Evolutionary conservation across 108 stramenopile genomes (phyloP).

Genomic region (Aureococcus anophagefferens): DNA sequence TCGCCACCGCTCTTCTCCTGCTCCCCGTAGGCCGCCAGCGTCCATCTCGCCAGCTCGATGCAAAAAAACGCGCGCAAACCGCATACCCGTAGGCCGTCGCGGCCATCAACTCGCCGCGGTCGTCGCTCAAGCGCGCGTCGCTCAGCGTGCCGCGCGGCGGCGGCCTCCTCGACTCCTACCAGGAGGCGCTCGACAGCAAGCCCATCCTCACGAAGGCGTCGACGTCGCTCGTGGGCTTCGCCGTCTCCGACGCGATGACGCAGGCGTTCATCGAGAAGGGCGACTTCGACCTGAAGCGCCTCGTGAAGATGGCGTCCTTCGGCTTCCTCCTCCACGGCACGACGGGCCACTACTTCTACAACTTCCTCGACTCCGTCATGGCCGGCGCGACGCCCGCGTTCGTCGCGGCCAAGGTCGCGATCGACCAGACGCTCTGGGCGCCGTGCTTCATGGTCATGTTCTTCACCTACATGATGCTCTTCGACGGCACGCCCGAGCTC

Average conservation of each 20-base stretch:
- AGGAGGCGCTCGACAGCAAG: conserved; percentile 73
- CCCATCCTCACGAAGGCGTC: conserved; percentile 86
- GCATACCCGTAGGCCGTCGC: too few relatives aligned
- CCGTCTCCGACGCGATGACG: conserved; percentile 85
- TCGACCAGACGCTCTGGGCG: conserved; percentile 89
- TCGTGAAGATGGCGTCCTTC: conserved; percentile 80
- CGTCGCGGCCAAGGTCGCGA: conserved; percentile 69
- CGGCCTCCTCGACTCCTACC: conserved; percentile 42
- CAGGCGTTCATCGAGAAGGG: conserved; percentile 91
- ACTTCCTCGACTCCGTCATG: conserved; percentile 80
- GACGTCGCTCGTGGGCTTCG: conserved; percentile 90
- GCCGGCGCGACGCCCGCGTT: conserved; percentile 33
- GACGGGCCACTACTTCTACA: conserved; percentile 96
- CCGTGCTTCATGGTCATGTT: conserved; percentile 92
- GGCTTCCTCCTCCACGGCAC: conserved; percentile 95
- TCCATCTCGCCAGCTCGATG: too few relatives aligned
- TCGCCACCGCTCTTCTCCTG: too few relatives aligned
- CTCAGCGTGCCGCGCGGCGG: too few relatives aligned
- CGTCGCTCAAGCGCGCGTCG: too few relatives aligned
- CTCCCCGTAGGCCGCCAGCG: too few relatives aligned
- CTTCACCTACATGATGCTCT: conserved; percentile 67
- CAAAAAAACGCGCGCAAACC: too few relatives aligned
- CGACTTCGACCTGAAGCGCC: conserved; percentile 81
- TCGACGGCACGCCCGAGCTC: background rate
- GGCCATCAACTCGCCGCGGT: too few relatives aligned